phyloP scores from a whole-genome alignment of 108 stramenopile genomes.

The Aurantiochytrium sp. region DNA sequence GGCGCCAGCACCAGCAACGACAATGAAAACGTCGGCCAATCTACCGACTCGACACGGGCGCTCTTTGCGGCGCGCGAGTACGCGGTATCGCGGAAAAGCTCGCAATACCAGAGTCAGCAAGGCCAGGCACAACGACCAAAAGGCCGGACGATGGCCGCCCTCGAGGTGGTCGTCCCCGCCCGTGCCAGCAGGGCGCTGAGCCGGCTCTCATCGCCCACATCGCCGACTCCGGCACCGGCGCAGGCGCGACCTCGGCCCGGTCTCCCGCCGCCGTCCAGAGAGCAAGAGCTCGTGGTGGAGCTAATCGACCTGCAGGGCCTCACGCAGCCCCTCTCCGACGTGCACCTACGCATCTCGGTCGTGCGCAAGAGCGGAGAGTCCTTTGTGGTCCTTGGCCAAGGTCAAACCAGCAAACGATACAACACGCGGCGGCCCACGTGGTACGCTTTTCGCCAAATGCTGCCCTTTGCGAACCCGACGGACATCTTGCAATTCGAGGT shows the following conservation, averaged over 20 bases:
- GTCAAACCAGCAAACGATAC: neutral
- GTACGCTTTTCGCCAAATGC: neutral
- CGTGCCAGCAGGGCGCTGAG: too few species aligned
- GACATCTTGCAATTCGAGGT: slow-evolving; percentile 6
- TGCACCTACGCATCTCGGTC: neutral
- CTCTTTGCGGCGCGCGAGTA: neutral
- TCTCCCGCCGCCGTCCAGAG: neutral
- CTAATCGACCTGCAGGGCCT: neutral
- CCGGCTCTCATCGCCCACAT: too few species aligned
- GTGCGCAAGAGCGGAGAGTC: neutral
- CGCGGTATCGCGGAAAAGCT: neutral
- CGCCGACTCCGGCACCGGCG: too few species aligned
- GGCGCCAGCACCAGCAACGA: too few species aligned
- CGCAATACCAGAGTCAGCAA: neutral
- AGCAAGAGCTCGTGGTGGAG: neutral
- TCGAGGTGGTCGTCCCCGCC: too few species aligned
- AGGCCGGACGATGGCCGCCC: too few species aligned
- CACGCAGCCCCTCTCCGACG: neutral
- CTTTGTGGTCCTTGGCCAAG: neutral
- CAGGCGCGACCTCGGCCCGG: too few species aligned
- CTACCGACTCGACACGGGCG: neutral
- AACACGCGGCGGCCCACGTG: neutral
- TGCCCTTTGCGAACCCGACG: neutral
- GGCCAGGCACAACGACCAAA: neutral
- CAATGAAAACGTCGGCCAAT: too few species aligned